These are phyloP conservation scores for Solanum chiquidenum DNA, from an alignment of 257 asterid species.

Conservation along the genomic window DNA sequence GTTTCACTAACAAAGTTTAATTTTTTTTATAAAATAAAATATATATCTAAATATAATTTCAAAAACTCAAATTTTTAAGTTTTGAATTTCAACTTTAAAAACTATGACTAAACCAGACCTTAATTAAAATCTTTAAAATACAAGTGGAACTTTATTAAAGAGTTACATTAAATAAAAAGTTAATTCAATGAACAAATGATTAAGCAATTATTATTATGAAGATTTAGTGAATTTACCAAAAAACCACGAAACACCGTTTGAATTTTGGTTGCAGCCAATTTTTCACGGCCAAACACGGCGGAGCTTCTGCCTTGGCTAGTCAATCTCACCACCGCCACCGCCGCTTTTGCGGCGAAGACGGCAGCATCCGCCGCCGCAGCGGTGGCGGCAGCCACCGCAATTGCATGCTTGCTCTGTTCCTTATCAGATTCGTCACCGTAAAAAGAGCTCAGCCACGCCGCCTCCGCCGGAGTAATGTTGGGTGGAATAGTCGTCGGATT, in stretches of 20 bases:
- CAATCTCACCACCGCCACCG: slow-evolving; percentile 62
- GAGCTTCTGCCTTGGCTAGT: slow-evolving; percentile 49
- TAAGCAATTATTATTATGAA: neutral
- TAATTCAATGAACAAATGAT: neutral
- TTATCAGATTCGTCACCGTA: slow-evolving; percentile 23
- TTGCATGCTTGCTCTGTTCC: slow-evolving; percentile 79
- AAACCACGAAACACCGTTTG: slow-evolving; percentile 62
- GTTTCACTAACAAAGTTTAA: neutral
- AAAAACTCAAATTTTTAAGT: neutral
- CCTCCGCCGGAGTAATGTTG: slow-evolving; percentile 71
- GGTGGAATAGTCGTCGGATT: slow-evolving; percentile 56
- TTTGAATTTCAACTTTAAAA: neutral
- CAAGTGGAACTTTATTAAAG: neutral
- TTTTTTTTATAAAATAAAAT: neutral
- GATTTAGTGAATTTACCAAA: slow-evolving; percentile 28
- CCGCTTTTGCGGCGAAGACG: slow-evolving; percentile 77
- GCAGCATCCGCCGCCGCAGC: slow-evolving; percentile 90
- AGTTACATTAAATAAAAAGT: neutral
- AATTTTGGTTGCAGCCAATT: slow-evolving; percentile 54
- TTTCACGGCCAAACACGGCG: slow-evolving; percentile 25
- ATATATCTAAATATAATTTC: accelerated
- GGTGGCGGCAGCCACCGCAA: slow-evolving; percentile 87
- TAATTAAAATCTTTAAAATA: neutral
- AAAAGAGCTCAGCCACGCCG: slow-evolving; percentile 64
- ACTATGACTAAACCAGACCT: neutral